These are phyloP conservation scores for Grigorovia humatica DNA, from an alignment of 805 yeast species.

Conservation along the genomic window DNA sequence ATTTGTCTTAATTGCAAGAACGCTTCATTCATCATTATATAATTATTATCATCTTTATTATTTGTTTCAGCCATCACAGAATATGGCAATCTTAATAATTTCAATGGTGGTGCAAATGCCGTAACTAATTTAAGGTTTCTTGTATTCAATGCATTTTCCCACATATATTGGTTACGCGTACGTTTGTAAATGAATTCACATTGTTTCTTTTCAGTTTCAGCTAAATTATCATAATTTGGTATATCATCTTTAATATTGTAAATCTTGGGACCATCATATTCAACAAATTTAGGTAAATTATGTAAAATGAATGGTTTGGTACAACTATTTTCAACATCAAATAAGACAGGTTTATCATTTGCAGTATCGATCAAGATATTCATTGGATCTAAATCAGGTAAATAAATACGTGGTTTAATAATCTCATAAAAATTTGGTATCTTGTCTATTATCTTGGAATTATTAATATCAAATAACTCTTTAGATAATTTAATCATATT, in stretches of 20 bases:
- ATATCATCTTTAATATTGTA: slow-evolving; percentile 67
- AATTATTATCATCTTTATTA: slow-evolving; percentile 45
- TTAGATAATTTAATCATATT: slow-evolving; percentile 49
- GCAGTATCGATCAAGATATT: slow-evolving; percentile 52
- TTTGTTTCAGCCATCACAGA: slow-evolving; percentile 41
- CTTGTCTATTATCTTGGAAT: slow-evolving; percentile 28
- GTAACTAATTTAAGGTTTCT: slow-evolving; percentile 58
- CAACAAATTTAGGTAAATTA: slow-evolving; percentile 71
- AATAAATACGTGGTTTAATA: slow-evolving; percentile 59
- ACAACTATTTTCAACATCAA: slow-evolving; percentile 76
- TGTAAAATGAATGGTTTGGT: slow-evolving; percentile 76
- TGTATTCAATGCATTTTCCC: slow-evolving; percentile 70
- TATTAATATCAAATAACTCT: slow-evolving; percentile 39
- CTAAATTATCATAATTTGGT: slow-evolving; percentile 55
- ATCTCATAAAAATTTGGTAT: slow-evolving; percentile 55
- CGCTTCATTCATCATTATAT: slow-evolving; percentile 54
- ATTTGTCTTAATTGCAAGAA: slow-evolving; percentile 54
- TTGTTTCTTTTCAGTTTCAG: slow-evolving; percentile 66
- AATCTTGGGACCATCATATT: slow-evolving; percentile 82
- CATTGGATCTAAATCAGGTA: slow-evolving; percentile 87
- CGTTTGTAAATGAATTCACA: slow-evolving; percentile 78
- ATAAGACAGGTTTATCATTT: slow-evolving; percentile 36
- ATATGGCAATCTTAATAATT: slow-evolving; percentile 58
- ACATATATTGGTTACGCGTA: slow-evolving; percentile 82
- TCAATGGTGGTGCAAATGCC: slow-evolving; percentile 75